These are phyloP conservation scores for Candolleomyces efflorescens DNA, from an alignment of 768 basidiomycete genomes.

Conservation along the genomic window DNA sequence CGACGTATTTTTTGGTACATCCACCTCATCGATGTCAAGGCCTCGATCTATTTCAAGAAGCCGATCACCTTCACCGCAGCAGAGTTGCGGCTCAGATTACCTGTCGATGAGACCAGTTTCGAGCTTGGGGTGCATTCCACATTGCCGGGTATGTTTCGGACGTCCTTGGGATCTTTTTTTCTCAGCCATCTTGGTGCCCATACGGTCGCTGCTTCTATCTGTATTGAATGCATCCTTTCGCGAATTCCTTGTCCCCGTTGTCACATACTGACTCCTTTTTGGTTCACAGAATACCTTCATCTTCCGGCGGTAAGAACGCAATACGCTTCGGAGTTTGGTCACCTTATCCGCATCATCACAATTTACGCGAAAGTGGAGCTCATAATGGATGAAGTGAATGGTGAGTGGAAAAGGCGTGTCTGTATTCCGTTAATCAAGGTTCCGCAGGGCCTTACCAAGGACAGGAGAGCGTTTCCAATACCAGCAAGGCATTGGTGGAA, in stretches of 20 bases:
- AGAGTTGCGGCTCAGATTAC: constrained; percentile 60
- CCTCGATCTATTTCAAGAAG: constrained; percentile 42
- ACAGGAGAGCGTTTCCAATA: constrained; percentile 27
- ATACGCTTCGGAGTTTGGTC: constrained; percentile 71
- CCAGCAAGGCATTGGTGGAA: constrained; percentile 32
- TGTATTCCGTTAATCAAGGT: constrained; percentile 5
- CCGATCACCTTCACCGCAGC: constrained; percentile 36
- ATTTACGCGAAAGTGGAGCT: constrained; percentile 61
- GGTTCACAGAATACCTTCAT: constrained; percentile 60
- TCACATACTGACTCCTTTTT: constrained; percentile 4
- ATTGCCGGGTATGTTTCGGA: constrained; percentile 40
- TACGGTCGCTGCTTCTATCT: background rate
- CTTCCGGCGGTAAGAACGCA: constrained; percentile 55
- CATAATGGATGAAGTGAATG: constrained; percentile 46
- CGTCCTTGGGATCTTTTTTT: constrained; percentile 1
- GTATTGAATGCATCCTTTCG: background rate
- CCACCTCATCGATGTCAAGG: constrained; percentile 53
- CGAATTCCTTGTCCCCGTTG: too few species aligned
- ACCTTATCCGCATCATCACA: constrained; percentile 64
- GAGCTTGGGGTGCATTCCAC: constrained; percentile 63
- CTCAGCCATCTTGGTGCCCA: constrained; percentile 7
- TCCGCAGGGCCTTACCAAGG: constrained; percentile 23
- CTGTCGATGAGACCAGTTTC: constrained; percentile 80
- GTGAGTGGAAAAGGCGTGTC: constrained; percentile 29
- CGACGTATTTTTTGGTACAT: constrained; percentile 82